Evolutionary conservation across 2,329 filamentous ascomycete genomes (phyloP).

Genomic region (Talaromyces funiculosus): DNA sequence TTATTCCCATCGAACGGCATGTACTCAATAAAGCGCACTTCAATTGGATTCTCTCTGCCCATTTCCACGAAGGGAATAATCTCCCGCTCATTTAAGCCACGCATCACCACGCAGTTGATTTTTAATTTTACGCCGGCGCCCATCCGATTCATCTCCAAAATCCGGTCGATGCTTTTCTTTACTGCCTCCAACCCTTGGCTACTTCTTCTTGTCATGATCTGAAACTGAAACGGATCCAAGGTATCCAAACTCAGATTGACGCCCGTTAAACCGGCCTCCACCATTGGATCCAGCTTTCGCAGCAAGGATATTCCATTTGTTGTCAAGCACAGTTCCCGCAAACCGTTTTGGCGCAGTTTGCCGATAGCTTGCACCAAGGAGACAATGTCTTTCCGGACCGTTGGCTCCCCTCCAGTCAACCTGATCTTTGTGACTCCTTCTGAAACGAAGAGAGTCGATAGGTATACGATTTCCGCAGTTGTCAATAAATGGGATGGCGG

Average conservation of each 20-base stretch:
- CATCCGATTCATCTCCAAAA: slow-evolving; percentile 78
- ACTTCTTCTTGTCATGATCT: slow-evolving; percentile 74
- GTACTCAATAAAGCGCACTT: slow-evolving; percentile 97
- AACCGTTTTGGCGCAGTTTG: slow-evolving; percentile 63
- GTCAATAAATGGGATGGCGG: slow-evolving; percentile 75
- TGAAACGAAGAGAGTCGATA: slow-evolving; percentile 86
- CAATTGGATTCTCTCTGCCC: slow-evolving; percentile 77
- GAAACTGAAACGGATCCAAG: slow-evolving; percentile 87
- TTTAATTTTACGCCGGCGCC: slow-evolving; percentile 77
- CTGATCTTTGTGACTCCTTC: slow-evolving; percentile 95
- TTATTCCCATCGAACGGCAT: slow-evolving; percentile 99
- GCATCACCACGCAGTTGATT: slow-evolving; percentile 97
- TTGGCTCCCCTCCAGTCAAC: slow-evolving; percentile 91
- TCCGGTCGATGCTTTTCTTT: slow-evolving; percentile 78
- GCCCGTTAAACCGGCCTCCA: slow-evolving; percentile 84
- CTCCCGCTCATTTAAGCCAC: slow-evolving; percentile 84
- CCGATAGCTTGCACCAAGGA: slow-evolving; percentile 88
- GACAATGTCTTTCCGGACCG: slow-evolving; percentile 83
- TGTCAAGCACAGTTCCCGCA: slow-evolving; percentile 84
- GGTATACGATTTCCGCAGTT: slow-evolving; percentile 83
- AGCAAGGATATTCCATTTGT: slow-evolving; percentile 90
- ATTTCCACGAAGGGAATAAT: slow-evolving; percentile 86
- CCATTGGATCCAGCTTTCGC: slow-evolving; percentile 87
- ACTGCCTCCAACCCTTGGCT: slow-evolving; percentile 88
- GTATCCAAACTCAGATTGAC: slow-evolving; percentile 94